phyloP scores from a whole-genome alignment of 148 eudicot species.

The Spergularia bocconei region DNA sequence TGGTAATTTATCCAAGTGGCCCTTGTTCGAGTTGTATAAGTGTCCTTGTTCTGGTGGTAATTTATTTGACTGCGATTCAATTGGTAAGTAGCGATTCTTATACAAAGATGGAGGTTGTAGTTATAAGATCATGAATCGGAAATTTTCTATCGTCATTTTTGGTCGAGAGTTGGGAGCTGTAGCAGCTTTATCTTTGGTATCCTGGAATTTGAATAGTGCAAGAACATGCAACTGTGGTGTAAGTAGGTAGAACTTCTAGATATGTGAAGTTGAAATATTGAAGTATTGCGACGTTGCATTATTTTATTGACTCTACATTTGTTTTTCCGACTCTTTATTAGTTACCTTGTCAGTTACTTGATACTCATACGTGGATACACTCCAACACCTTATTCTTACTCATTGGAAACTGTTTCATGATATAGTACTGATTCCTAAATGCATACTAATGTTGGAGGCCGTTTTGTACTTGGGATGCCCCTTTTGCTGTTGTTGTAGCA shows the following conservation, averaged over 20 bases:
- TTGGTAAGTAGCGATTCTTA: conserved; percentile 4
- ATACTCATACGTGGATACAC: conserved; percentile 1
- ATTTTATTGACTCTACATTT: background rate
- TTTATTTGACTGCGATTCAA: conserved; percentile 2
- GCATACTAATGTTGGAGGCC: background rate
- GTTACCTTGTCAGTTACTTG: background rate
- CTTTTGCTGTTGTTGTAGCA: background rate
- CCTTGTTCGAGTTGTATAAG: too few species aligned
- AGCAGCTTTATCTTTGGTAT: background rate
- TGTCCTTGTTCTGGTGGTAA: background rate
- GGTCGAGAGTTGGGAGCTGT: background rate
- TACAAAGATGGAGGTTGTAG: conserved; percentile 4
- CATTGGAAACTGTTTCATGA: background rate
- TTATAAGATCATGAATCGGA: background rate
- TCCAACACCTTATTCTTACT: background rate
- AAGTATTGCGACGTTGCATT: background rate
- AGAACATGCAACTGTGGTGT: background rate
- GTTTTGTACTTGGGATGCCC: background rate
- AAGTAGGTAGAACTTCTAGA: background rate
- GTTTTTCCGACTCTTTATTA: background rate
- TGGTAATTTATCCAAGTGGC: too few species aligned
- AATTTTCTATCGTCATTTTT: background rate
- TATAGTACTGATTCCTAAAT: background rate
- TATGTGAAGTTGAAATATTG: background rate
- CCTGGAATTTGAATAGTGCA: background rate